Percentiles rank a stretch among this genome's conserved stretches.
Evolutionary conservation across 2,329 filamentous ascomycete genomes (phyloP).

Genomic region (Exophiala aquamarina): DNA sequence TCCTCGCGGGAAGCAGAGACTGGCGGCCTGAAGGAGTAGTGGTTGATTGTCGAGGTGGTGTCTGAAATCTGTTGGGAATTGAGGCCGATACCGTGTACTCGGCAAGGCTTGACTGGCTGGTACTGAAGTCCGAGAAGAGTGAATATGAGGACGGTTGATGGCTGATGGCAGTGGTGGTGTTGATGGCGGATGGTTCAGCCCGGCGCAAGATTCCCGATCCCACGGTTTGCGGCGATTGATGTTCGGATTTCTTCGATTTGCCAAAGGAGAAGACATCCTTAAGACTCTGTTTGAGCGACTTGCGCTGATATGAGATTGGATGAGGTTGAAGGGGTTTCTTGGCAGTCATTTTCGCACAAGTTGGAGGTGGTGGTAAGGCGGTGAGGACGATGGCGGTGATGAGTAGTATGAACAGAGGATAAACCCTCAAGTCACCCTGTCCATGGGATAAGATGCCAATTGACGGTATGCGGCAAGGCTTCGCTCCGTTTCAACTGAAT

Average conservation of each 20-base stretch:
- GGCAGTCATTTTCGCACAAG: constrained; percentile 12
- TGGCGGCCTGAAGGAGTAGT: constrained; percentile 5
- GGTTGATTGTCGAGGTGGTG: constrained; percentile 5
- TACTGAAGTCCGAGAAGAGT: constrained; percentile 15
- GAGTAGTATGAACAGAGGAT: no score
- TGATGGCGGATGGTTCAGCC: constrained; percentile 10
- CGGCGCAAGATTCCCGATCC: constrained; percentile 26
- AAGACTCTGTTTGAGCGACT: constrained; percentile 25
- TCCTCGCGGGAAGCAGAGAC: constrained; percentile 21
- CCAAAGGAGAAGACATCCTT: constrained; percentile 24
- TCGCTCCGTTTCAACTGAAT: no score
- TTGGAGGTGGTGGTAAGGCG: not conserved
- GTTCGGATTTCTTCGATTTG: constrained; percentile 12
- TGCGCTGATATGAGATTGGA: constrained; percentile 5
- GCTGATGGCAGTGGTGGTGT: constrained; percentile 1
- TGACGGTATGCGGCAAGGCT: no score
- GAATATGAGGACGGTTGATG: constrained; percentile 16
- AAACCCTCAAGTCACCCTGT: no score
- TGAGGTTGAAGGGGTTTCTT: constrained; percentile 13
- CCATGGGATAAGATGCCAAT: no score
- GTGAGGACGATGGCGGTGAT: not conserved
- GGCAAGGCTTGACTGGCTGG: constrained; percentile 19
- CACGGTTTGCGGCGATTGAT: constrained; percentile 13
- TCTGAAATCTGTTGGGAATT: constrained; percentile 15
- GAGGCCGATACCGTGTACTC: constrained; percentile 15